These are phyloP conservation scores for Suillus luteus DNA, from an alignment of 768 basidiomycete species.

Conservation along the genomic window DNA sequence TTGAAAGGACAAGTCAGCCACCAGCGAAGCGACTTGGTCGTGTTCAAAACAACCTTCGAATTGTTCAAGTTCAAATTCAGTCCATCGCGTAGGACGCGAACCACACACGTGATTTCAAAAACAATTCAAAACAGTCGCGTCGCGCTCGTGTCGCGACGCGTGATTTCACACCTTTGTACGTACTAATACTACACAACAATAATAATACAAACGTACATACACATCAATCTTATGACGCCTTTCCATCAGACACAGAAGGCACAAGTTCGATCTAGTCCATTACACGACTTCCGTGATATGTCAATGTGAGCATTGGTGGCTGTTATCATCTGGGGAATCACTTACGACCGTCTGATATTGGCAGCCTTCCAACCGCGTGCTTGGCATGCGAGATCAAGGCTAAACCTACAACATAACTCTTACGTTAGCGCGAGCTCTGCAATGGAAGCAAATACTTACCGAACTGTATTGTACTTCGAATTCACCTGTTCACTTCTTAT, in stretches of 20 bases:
- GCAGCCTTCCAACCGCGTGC: neutral
- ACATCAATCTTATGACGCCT: neutral
- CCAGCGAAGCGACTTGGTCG: slow-evolving; percentile 26
- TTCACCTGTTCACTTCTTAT: neutral
- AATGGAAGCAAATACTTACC: neutral
- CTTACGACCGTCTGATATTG: neutral
- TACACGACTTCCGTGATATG: neutral
- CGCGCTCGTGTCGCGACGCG: slow-evolving; percentile 26
- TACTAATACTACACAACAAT: neutral
- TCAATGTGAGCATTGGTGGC: neutral
- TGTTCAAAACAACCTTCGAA: slow-evolving; percentile 23
- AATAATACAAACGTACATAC: slow-evolving; percentile 2
- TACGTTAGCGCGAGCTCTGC: neutral
- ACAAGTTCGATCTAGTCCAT: neutral
- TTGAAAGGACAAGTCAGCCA: slow-evolving; percentile 36
- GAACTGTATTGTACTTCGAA: neutral
- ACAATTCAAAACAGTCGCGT: slow-evolving; percentile 39
- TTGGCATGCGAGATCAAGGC: neutral
- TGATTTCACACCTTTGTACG: slow-evolving; percentile 9
- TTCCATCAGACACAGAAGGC: slow-evolving; percentile 14
- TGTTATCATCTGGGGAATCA: neutral
- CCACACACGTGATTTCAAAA: slow-evolving; percentile 41
- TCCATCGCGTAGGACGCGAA: slow-evolving; percentile 39
- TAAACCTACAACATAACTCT: neutral
- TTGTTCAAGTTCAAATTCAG: slow-evolving; percentile 24